These are phyloP conservation scores for Tetraselmis chui DNA, from an alignment of 139 green algal genomes.

Conservation along the genomic window DNA sequence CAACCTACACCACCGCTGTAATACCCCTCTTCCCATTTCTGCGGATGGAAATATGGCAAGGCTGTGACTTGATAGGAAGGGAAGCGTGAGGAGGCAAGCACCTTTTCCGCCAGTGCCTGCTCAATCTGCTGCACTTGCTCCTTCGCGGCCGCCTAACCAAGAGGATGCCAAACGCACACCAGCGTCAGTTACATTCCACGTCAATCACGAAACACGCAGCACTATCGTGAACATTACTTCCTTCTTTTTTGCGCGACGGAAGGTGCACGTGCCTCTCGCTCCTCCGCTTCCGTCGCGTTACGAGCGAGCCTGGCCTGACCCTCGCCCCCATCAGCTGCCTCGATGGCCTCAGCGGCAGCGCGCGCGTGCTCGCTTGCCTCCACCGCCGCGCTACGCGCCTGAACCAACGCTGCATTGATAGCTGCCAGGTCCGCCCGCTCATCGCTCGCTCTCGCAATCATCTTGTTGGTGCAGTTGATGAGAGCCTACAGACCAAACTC, in stretches of 20 bases:
- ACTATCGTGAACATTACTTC: too few relatives aligned
- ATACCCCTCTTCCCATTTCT: too few relatives aligned
- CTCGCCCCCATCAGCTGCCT: not conserved
- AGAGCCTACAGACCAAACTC: conserved; percentile 12
- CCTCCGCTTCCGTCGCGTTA: not conserved
- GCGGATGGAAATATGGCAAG: too few relatives aligned
- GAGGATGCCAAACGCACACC: too few relatives aligned
- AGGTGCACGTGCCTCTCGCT: not conserved
- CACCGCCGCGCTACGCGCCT: conserved; percentile 4
- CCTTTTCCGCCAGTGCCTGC: not conserved
- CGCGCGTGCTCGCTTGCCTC: conserved; percentile 8
- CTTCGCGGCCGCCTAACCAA: not conserved
- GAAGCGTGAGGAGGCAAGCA: too few relatives aligned
- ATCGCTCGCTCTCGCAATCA: conserved; percentile 24
- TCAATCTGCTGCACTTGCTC: not conserved
- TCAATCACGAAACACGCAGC: too few relatives aligned
- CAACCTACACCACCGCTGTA: too few relatives aligned
- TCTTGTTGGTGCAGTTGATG: conserved; percentile 35
- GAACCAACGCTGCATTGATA: conserved; percentile 19
- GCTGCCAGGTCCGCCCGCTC: not conserved
- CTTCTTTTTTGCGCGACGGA: too few relatives aligned
- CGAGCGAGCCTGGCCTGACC: not conserved
- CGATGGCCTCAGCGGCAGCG: not conserved
- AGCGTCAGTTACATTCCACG: too few relatives aligned
- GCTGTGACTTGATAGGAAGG: too few relatives aligned